Evolutionary conservation across 164 flowering plant genomes (phyloP).

Genomic region (Paratinospora sagittata): DNA sequence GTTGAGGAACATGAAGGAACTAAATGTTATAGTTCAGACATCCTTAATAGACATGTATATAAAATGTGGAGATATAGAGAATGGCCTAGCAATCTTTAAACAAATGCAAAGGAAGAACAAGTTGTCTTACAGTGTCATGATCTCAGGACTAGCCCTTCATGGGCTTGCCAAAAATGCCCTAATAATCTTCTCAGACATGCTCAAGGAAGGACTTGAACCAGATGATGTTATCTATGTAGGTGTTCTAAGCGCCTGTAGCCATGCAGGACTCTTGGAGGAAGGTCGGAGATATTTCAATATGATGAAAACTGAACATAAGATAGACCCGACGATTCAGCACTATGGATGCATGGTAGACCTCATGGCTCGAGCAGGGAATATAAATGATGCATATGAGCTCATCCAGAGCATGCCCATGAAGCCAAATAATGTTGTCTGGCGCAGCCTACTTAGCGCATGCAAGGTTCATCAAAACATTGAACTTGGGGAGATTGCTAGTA

Average conservation of each 20-base stretch:
- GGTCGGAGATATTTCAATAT: conserved; percentile 41
- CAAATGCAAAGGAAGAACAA: conserved; percentile 43
- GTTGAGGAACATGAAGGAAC: conserved; percentile 45
- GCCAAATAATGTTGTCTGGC: conserved; percentile 67
- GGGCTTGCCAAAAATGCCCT: conserved; percentile 57
- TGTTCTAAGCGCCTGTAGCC: conserved; percentile 66
- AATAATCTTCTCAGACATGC: conserved; percentile 51
- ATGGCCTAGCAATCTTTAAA: conserved; percentile 38
- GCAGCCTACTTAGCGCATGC: conserved; percentile 63
- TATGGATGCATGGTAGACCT: conserved; percentile 87
- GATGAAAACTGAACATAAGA: conserved; percentile 53
- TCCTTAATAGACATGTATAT: conserved; percentile 73
- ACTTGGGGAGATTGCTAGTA: conserved; percentile 43
- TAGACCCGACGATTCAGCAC: conserved; percentile 62
- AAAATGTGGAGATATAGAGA: conserved; percentile 61
- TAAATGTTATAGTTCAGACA: conserved; percentile 58
- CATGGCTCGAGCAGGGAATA: conserved; percentile 58
- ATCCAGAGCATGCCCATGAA: conserved; percentile 57
- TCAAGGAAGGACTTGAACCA: conserved; percentile 46
- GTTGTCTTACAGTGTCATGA: conserved; percentile 57
- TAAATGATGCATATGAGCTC: conserved; percentile 54
- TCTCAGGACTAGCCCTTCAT: conserved; percentile 67
- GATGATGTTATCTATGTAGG: conserved; percentile 61
- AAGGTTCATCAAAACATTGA: conserved; percentile 44
- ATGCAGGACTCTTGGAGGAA: conserved; percentile 57